Evolutionary conservation across 345 rosid species (phyloP).

Genomic region (Bretschneidera sinensis): DNA sequence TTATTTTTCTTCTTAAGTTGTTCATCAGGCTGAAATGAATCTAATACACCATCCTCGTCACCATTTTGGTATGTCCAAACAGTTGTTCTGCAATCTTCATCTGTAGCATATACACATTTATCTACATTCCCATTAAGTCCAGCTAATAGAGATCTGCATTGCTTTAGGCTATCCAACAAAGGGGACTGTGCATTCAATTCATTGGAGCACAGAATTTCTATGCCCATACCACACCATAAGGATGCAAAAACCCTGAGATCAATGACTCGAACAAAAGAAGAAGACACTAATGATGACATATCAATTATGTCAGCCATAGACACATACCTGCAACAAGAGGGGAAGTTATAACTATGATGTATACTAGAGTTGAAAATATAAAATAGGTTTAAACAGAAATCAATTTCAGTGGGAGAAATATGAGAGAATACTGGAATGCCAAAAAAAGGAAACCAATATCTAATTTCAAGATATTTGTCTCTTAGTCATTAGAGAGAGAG

Average conservation of each 20-base stretch:
- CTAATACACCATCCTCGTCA: constrained; percentile 52
- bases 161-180: constrained; percentile 44
- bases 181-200: constrained; percentile 25
- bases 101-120: constrained; percentile 57
- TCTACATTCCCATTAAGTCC: constrained; percentile 61
- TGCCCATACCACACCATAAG: constrained; percentile 52
- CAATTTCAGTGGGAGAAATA: background rate
- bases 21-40: constrained; percentile 75
- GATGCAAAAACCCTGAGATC: constrained; percentile 84
- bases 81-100: constrained; percentile 80
- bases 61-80: constrained; percentile 71
- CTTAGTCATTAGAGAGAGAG: background rate
- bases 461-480: no score
- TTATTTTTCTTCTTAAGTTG: constrained; percentile 77
- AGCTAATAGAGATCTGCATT: constrained; percentile 63
- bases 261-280: constrained; percentile 50
- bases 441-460: background rate
- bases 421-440: background rate
- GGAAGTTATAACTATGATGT: background rate
- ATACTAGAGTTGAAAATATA: background rate
- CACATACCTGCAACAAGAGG: constrained; percentile 50
- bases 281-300: constrained; percentile 55
- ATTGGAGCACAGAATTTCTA: constrained; percentile 40
- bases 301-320: constrained; percentile 79
- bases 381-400: background rate